Conservation (phyloP, 495 filamentous ascomycete genomes). For the Elasticomyces elasticus region DNA sequence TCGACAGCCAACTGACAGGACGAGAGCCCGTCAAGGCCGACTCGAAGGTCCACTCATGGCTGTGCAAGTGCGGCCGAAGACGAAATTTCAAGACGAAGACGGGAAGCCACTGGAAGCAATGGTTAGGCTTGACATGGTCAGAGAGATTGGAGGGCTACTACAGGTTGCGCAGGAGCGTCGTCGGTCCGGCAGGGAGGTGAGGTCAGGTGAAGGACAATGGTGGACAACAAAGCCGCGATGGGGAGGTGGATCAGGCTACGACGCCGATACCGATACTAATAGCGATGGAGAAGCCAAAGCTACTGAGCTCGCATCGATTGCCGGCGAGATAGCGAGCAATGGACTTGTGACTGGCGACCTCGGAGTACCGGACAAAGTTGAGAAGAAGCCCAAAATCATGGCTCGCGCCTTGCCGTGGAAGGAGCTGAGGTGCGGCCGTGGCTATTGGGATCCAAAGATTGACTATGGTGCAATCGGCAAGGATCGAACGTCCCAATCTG, state of each 20-base stretch:
- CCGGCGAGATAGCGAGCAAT: no score
- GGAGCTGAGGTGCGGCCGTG: slow-evolving; percentile 24
- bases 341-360: slow-evolving; percentile 52
- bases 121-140: slow-evolving; percentile 48
- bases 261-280: slow-evolving; percentile 32
- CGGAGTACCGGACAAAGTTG: slow-evolving; percentile 40
- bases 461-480: slow-evolving; percentile 65
- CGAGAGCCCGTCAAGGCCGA: slow-evolving; percentile 59
- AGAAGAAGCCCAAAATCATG: slow-evolving; percentile 16
- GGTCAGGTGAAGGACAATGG: slow-evolving; percentile 67
- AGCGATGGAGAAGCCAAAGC: no score
- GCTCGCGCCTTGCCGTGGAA: slow-evolving; percentile 31
- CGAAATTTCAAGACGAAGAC: slow-evolving; percentile 32
- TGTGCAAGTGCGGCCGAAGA: slow-evolving; percentile 50
- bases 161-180: slow-evolving; percentile 74
- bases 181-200: slow-evolving; percentile 56
- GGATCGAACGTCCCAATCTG: slow-evolving; percentile 37
- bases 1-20: slow-evolving; percentile 56
- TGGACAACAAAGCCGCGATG: slow-evolving; percentile 67
- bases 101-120: background rate
- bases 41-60: slow-evolving; percentile 63
- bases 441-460: slow-evolving; percentile 67
- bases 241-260: slow-evolving; percentile 47
- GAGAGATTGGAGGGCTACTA: slow-evolving; percentile 65
- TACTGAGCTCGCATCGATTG: no score